Evolutionary conservation across 2,329 filamentous ascomycete species (phyloP).

Genomic region (Fusarium proliferatum): DNA sequence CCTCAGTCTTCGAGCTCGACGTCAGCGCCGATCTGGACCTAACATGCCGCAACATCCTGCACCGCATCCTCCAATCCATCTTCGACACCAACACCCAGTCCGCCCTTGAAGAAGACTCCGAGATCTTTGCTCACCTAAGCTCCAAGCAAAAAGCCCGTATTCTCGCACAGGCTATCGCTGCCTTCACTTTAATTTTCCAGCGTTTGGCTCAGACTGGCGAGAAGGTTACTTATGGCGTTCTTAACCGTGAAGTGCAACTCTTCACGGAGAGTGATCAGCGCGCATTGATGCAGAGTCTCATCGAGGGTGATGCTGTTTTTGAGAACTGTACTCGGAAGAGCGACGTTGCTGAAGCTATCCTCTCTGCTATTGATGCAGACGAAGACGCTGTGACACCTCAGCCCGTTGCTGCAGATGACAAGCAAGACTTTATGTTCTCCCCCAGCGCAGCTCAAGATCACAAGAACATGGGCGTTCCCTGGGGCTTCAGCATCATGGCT

Average conservation of each 20-base stretch:
- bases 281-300: constrained; percentile 39
- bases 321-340: constrained; percentile 34
- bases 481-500: constrained; percentile 44
- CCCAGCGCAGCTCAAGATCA: constrained; percentile 40
- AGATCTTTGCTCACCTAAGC: constrained; percentile 41
- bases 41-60: constrained; percentile 40
- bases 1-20: constrained; percentile 39
- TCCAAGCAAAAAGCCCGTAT: constrained; percentile 41
- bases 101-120: constrained; percentile 43
- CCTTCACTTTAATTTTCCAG: constrained; percentile 40
- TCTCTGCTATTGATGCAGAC: constrained; percentile 43
- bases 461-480: constrained; percentile 43
- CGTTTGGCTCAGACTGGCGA: constrained; percentile 39
- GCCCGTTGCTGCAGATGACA: constrained; percentile 41
- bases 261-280: constrained; percentile 46
- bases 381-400: constrained; percentile 40
- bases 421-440: constrained; percentile 38
- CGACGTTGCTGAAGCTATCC: constrained; percentile 40
- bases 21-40: constrained; percentile 40
- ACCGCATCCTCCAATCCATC: constrained; percentile 44
- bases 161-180: constrained; percentile 43
- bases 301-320: constrained; percentile 42
- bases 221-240: constrained; percentile 39
- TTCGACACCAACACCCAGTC: constrained; percentile 44
- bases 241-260: constrained; percentile 44